Evolutionary conservation across 768 basidiomycete genomes (phyloP).

Genomic region (Boletales sp.): DNA sequence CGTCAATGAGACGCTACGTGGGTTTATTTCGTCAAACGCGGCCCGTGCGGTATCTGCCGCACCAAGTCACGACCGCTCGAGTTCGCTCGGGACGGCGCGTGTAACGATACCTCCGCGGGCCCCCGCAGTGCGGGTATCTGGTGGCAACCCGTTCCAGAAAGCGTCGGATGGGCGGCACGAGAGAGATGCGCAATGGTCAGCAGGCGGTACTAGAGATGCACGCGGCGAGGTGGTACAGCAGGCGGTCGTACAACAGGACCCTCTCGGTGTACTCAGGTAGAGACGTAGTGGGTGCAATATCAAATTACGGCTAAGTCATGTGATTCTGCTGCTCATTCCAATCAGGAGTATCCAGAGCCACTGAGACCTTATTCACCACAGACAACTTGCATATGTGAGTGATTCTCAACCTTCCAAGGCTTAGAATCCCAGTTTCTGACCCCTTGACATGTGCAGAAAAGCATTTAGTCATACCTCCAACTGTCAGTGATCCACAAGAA

Average conservation of each 20-base stretch:
- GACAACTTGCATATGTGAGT: too few relatives aligned
- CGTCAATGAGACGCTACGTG: slow-evolving; percentile 21
- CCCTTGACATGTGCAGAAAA: too few relatives aligned
- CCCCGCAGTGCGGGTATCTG: slow-evolving; percentile 22
- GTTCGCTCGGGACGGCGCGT: slow-evolving; percentile 18
- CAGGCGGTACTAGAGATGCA: neutral
- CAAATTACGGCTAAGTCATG: too few relatives aligned
- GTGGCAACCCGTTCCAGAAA: slow-evolving; percentile 30
- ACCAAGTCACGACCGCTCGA: slow-evolving; percentile 7
- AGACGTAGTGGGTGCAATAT: neutral
- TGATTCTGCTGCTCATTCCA: too few relatives aligned
- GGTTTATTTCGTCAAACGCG: slow-evolving; percentile 16
- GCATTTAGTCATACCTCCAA: too few relatives aligned
- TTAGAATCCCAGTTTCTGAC: too few relatives aligned
- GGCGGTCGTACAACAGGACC: slow-evolving; percentile 23
- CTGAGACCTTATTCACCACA: too few relatives aligned
- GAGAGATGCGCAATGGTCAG: slow-evolving; percentile 3
- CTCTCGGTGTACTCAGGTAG: slow-evolving; percentile 29
- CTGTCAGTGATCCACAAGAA: too few relatives aligned
- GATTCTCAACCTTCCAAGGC: too few relatives aligned
- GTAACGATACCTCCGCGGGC: slow-evolving; percentile 12
- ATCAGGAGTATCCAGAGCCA: too few relatives aligned
- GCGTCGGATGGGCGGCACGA: slow-evolving; percentile 9
- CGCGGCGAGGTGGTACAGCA: slow-evolving; percentile 12
- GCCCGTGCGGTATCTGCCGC: slow-evolving; percentile 1